Evolutionary conservation across 2,329 filamentous ascomycete genomes (phyloP).

Genomic region (Botrytis tulipae): DNA sequence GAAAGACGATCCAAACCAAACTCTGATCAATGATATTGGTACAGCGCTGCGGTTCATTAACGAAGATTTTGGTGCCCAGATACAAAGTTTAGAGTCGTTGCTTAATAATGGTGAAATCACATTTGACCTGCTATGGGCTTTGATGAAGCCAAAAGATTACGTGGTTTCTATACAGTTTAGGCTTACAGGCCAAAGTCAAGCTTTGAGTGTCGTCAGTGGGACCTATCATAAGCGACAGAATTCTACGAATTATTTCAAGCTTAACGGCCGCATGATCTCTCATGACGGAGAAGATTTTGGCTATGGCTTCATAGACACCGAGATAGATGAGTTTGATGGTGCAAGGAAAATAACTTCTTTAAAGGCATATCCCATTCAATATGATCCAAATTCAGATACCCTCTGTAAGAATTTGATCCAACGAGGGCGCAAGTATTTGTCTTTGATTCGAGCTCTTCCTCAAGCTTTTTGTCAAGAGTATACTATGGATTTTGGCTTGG

Average conservation of each 20-base stretch:
- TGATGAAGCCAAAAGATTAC: not conserved
- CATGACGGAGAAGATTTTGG: slow-evolving; percentile 15
- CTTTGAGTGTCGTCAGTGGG: not conserved
- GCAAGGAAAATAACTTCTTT: not conserved
- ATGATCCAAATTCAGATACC: not conserved
- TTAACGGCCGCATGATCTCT: not conserved
- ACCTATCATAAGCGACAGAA: not conserved
- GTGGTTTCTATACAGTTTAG: not conserved
- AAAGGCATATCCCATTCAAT: not conserved
- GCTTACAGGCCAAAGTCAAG: not conserved
- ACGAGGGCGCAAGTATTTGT: slow-evolving; percentile 7
- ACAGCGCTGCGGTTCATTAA: slow-evolving; percentile 1
- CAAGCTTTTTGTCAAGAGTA: not conserved
- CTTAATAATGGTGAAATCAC: slow-evolving; percentile 12
- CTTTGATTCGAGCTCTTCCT: not conserved
- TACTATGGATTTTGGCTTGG: not conserved
- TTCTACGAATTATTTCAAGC: not conserved
- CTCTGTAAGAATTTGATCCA: not conserved
- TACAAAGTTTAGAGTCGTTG: slow-evolving; percentile 3
- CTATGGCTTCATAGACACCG: not conserved
- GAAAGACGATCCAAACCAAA: slow-evolving; percentile 10
- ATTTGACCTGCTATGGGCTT: slow-evolving; percentile 11
- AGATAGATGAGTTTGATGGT: slow-evolving; percentile 6
- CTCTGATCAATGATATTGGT: slow-evolving; percentile 10
- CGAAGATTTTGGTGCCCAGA: slow-evolving; percentile 5